Evolutionary conservation across 2,329 filamentous ascomycete species (phyloP).

Genomic region (Botrytis hyacinthi): DNA sequence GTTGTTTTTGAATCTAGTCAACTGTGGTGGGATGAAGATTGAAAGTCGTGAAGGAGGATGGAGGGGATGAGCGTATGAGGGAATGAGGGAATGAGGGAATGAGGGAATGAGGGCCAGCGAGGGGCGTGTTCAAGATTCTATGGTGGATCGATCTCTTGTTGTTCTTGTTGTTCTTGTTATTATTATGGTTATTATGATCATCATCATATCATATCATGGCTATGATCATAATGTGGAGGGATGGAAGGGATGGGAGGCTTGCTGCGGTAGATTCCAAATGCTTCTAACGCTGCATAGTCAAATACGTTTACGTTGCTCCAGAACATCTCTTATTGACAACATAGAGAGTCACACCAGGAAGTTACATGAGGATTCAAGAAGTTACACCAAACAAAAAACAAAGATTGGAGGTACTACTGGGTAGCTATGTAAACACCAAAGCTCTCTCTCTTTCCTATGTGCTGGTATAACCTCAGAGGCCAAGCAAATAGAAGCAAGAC

Average conservation of each 20-base stretch:
- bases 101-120: not conserved
- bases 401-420: not conserved
- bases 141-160: not conserved
- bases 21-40: not conserved
- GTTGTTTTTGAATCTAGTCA: not conserved
- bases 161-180: not conserved
- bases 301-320: not conserved
- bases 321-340: not conserved
- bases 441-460: not conserved
- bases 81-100: too few species aligned
- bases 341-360: not conserved
- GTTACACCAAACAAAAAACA: not conserved
- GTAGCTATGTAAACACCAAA: not conserved
- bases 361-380: too few species aligned
- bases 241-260: not conserved
- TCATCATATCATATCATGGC: not conserved
- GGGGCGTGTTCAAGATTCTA: not conserved
- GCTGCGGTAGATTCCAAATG: not conserved
- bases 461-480: not conserved
- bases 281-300: not conserved
- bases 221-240: not conserved
- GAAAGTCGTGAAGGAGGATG: not conserved
- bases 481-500: slow-evolving; percentile 6
- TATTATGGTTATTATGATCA: not conserved
- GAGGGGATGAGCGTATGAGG: not conserved